A percentile compares a stretch with the other conserved stretches of the same genome.
Conservation (phyloP, 768 basidiomycete species). For the Sarcodon aspratus region DNA sequence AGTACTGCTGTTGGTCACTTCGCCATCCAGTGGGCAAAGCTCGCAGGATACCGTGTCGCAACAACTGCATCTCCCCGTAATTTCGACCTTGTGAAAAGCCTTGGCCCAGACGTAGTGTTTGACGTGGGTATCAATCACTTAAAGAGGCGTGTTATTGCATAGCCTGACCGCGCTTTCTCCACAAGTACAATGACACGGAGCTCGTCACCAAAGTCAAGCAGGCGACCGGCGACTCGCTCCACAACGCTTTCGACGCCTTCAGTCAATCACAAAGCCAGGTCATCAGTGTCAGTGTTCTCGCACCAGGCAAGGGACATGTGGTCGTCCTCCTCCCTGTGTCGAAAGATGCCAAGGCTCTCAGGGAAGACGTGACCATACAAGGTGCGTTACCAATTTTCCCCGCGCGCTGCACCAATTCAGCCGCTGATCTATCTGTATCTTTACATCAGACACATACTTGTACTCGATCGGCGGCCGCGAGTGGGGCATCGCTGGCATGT, state of each 20-base stretch:
- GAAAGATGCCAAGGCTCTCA: not conserved
- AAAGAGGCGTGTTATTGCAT: not conserved
- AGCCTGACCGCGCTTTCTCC: not conserved
- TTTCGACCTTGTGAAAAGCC: conserved; percentile 21
- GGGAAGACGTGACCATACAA: not conserved
- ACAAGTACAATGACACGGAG: conserved; percentile 13
- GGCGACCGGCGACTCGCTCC: conserved; percentile 8
- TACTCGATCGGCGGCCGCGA: no score
- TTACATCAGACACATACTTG: not conserved
- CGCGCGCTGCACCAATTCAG: conserved; percentile 5
- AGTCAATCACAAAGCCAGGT: conserved; percentile 3
- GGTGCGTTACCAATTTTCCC: not conserved
- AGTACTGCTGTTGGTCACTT: conserved; percentile 16
- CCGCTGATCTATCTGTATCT: not conserved
- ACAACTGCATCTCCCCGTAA: conserved; percentile 21
- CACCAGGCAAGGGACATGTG: not conserved
- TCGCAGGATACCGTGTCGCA: conserved; percentile 18
- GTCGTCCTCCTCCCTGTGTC: not conserved
- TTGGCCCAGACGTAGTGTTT: conserved; percentile 23
- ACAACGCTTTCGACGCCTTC: conserved; percentile 11
- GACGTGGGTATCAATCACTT: conserved; percentile 6
- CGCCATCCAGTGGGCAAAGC: conserved; percentile 16
- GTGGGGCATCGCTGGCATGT: not conserved
- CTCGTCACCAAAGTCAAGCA: conserved; percentile 14
- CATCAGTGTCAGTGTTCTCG: conserved; percentile 3